Conservation (phyloP, 2,329 filamentous ascomycete species). For the Ploettnerulaceae sp. region DNA sequence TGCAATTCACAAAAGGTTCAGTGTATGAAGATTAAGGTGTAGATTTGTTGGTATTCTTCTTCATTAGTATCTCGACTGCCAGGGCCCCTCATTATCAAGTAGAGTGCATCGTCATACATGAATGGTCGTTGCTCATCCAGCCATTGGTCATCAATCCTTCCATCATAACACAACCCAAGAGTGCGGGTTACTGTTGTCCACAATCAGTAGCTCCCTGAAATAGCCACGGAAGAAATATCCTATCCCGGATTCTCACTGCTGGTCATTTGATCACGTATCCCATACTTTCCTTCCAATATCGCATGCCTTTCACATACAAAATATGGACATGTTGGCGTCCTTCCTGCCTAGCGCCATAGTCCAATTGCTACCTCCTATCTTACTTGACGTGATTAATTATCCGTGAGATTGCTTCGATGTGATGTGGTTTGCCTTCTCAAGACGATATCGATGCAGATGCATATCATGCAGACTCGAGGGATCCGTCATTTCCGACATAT, state of each 20-base stretch:
- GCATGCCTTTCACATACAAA: not conserved
- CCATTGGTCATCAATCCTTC: not conserved
- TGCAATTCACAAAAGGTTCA: not conserved
- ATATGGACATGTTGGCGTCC: not conserved
- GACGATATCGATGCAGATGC: constrained; percentile 3
- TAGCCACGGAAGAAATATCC: not conserved
- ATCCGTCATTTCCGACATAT: constrained; percentile 1
- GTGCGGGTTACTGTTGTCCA: not conserved
- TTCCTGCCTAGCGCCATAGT: not conserved
- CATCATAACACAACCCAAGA: not conserved
- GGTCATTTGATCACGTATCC: not conserved
- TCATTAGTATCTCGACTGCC: not conserved
- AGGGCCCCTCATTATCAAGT: constrained; percentile 3
- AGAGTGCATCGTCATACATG: constrained; percentile 1
- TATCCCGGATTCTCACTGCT: constrained; percentile 1
- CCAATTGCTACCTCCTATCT: not conserved
- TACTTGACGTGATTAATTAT: constrained; percentile 1
- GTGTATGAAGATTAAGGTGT: not conserved
- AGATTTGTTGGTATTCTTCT: not conserved
- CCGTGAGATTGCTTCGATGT: not conserved
- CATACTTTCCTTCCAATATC: not conserved
- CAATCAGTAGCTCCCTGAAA: not conserved
- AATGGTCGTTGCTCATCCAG: constrained; percentile 3
- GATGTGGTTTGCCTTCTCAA: not conserved
- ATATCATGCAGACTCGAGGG: not conserved